phyloP scores from a whole-genome alignment of 2,329 filamentous ascomycete genomes.

The Colletotrichum higginsianum region DNA sequence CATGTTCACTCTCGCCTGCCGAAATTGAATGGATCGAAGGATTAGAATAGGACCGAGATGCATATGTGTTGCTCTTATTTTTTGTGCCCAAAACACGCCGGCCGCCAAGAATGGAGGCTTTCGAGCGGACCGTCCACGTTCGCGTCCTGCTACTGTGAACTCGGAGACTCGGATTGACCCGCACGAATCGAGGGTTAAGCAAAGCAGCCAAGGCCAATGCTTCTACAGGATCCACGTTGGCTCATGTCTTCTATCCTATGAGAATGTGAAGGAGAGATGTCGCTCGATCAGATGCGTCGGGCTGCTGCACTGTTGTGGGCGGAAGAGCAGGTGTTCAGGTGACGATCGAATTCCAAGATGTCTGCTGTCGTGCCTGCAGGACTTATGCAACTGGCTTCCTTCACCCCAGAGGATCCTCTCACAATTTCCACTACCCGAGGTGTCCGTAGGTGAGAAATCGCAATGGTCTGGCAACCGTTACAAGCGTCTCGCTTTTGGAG shows the following conservation, averaged over 20 bases:
- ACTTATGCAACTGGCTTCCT: slow-evolving; percentile 14
- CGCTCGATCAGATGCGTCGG: background rate
- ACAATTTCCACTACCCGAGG: slow-evolving; percentile 25
- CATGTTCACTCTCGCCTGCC: background rate
- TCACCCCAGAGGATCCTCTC: slow-evolving; percentile 17
- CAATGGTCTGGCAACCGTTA: slow-evolving; percentile 5
- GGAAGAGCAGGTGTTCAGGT: background rate
- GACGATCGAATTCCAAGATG: slow-evolving; percentile 29
- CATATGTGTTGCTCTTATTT: background rate
- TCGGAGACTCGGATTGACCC: background rate
- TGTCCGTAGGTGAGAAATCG: slow-evolving; percentile 10
- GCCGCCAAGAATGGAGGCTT: slow-evolving; percentile 8
- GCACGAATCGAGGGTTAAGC: slow-evolving; percentile 9
- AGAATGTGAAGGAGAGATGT: background rate
- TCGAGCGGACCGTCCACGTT: background rate
- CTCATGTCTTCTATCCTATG: background rate
- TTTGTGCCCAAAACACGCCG: slow-evolving; percentile 5
- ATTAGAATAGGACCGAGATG: background rate
- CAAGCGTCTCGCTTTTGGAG: background rate
- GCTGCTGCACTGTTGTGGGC: slow-evolving; percentile 1
- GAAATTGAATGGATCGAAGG: background rate
- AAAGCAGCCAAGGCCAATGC: slow-evolving; percentile 10
- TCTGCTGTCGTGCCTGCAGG: slow-evolving; percentile 26
- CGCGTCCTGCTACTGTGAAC: slow-evolving; percentile 4
- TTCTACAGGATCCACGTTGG: slow-evolving; percentile 2